A percentile compares a stretch with the other conserved stretches of the same genome.
phyloP scores from a whole-genome alignment of 2,329 filamentous ascomycete genomes.

The Fusarium fujikuroi region DNA sequence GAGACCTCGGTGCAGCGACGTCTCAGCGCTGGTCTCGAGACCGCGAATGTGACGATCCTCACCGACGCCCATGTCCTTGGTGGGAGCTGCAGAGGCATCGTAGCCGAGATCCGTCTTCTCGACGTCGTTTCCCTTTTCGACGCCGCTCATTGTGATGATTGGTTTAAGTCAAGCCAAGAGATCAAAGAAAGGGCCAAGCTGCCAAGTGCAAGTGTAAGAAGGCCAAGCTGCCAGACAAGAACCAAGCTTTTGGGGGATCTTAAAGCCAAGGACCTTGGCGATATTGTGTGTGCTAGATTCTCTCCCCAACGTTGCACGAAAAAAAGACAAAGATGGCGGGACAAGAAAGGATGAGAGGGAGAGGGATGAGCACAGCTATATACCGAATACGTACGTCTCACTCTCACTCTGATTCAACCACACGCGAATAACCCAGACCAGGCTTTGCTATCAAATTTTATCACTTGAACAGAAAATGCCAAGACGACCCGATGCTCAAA shows the following conservation, averaged over 20 bases:
- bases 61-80: conserved; percentile 22
- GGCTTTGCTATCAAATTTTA: not conserved
- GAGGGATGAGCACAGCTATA: conserved; percentile 20
- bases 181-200: conserved; percentile 5
- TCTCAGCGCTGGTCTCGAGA: conserved; percentile 61
- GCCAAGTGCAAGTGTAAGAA: conserved; percentile 8
- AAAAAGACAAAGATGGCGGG: not conserved
- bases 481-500: conserved; percentile 38
- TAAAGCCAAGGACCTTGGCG: conserved; percentile 17
- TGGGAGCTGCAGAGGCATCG: conserved; percentile 22
- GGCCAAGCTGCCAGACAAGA: conserved; percentile 13
- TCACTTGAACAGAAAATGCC: conserved; percentile 4
- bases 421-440: not conserved
- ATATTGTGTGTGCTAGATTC: not conserved
- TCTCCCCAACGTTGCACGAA: conserved; percentile 16
- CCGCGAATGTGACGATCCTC: conserved; percentile 56
- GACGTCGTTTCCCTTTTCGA: conserved; percentile 34
- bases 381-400: conserved; percentile 6
- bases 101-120: conserved; percentile 43
- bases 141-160: conserved; percentile 16
- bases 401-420: not conserved
- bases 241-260: conserved; percentile 21
- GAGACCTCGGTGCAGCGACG: conserved; percentile 62
- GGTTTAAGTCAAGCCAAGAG: not conserved
- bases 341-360: not conserved